These are phyloP conservation scores for Cyberlindnera meyerae DNA, from an alignment of 805 yeast species.

Conservation along the genomic window DNA sequence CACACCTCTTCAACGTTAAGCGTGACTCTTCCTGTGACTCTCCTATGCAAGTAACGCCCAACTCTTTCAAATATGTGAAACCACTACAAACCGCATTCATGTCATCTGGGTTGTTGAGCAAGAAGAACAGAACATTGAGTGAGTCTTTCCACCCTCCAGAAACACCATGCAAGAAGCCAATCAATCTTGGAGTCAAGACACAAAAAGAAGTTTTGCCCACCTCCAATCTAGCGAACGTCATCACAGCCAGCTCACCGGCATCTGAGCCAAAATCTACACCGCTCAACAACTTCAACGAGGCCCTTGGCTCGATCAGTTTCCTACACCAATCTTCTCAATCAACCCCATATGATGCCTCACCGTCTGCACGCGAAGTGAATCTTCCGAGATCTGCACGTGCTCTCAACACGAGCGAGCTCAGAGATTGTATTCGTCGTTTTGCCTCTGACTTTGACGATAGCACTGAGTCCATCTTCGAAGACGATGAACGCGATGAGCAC, in stretches of 20 bases:
- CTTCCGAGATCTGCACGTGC: constrained; percentile 26
- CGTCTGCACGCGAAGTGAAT: constrained; percentile 13
- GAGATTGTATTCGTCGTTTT: constrained; percentile 36
- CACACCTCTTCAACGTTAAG: constrained; percentile 8
- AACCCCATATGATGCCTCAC: constrained; percentile 20
- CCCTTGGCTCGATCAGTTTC: constrained; percentile 2
- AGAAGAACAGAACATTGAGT: constrained; percentile 43
- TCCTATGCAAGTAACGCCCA: constrained; percentile 45
- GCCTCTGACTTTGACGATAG: constrained; percentile 39
- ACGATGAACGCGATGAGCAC: constrained; percentile 16
- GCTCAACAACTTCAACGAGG: constrained; percentile 14
- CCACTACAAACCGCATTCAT: constrained; percentile 84
- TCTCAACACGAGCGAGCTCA: constrained; percentile 35
- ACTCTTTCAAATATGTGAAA: constrained; percentile 62
- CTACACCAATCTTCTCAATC: constrained; percentile 10
- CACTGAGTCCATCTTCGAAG: constrained; percentile 25
- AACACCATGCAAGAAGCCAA: constrained; percentile 55
- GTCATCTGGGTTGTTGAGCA: constrained; percentile 66
- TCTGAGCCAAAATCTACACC: constrained; percentile 26
- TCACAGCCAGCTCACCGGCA: constrained; percentile 28
- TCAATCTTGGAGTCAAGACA: constrained; percentile 14
- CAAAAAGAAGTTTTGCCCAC: constrained; percentile 18
- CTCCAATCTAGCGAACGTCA: constrained; percentile 27
- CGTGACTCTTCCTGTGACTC: constrained; percentile 5
- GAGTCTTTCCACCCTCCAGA: constrained; percentile 46